These are phyloP conservation scores for Yamadazyma olivae DNA, from an alignment of 805 yeast species.

Conservation along the genomic window DNA sequence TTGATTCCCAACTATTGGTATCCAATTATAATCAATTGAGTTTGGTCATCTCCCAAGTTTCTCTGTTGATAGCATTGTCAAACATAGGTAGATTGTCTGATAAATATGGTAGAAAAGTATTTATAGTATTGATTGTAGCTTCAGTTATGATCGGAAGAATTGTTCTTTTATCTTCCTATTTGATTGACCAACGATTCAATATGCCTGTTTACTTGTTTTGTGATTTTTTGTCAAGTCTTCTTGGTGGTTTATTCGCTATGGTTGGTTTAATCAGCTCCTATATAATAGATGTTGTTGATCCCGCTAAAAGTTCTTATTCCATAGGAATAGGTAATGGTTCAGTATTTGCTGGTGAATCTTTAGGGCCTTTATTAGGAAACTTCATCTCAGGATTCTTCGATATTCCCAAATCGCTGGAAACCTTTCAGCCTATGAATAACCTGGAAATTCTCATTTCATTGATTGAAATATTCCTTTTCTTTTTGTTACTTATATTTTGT, in stretches of 20 bases:
- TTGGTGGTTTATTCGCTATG: conserved; percentile 61
- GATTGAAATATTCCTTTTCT: conserved; percentile 29
- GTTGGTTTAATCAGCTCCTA: conserved; percentile 63
- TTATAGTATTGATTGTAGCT: conserved; percentile 18
- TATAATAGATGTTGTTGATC: conserved; percentile 69
- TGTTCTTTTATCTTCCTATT: conserved; percentile 22
- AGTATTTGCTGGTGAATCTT: conserved; percentile 57
- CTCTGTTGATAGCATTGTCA: conserved; percentile 54
- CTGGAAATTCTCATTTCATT: conserved; percentile 28
- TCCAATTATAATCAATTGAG: conserved; percentile 46
- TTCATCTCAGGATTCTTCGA: not conserved
- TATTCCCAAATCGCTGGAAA: too few relatives aligned
- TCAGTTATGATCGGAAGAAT: conserved; percentile 20
- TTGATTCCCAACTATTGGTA: conserved; percentile 29
- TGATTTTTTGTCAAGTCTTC: conserved; percentile 43
- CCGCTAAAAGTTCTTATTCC: conserved; percentile 51
- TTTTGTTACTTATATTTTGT: conserved; percentile 23
- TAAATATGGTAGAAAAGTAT: conserved; percentile 32
- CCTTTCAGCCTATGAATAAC: not conserved
- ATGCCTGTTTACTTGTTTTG: conserved; percentile 38
- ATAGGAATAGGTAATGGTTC: conserved; percentile 59
- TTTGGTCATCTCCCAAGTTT: conserved; percentile 37
- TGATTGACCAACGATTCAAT: conserved; percentile 24
- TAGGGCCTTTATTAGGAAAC: conserved; percentile 63
- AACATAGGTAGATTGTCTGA: conserved; percentile 41